These are phyloP conservation scores for Lentinula guzmanii DNA, from an alignment of 768 basidiomycete species.

Conservation along the genomic window DNA sequence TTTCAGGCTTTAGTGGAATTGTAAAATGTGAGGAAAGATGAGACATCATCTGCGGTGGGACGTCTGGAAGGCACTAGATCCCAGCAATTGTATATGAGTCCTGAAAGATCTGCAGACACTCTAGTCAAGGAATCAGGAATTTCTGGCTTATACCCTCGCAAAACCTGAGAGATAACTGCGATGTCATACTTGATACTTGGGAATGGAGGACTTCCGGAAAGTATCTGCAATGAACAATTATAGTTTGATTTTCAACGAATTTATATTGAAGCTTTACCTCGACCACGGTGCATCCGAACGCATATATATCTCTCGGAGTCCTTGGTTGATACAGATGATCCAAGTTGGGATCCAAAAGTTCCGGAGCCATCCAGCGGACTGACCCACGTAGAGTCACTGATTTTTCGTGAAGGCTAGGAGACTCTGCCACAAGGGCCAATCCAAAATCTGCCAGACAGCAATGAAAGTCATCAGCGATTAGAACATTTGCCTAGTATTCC, in stretches of 20 bases:
- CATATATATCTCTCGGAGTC: slow-evolving; percentile 5
- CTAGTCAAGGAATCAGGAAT: background rate
- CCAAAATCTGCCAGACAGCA: slow-evolving; percentile 7
- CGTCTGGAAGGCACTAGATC: background rate
- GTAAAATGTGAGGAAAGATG: background rate
- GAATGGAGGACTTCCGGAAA: slow-evolving; percentile 2
- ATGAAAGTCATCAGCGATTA: background rate
- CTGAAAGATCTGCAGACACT: background rate
- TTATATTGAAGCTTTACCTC: background rate
- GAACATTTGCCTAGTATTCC: background rate
- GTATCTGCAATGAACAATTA: background rate
- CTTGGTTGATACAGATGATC: background rate
- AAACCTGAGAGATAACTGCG: background rate
- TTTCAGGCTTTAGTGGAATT: background rate
- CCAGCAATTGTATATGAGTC: background rate
- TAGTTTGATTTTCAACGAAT: background rate
- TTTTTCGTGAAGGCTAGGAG: background rate
- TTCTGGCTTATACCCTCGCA: background rate
- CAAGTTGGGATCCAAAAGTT: background rate
- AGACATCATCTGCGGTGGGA: background rate
- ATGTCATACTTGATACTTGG: slow-evolving; percentile 1
- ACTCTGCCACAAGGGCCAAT: background rate
- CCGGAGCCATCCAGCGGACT: slow-evolving; percentile 3
- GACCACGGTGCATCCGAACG: slow-evolving; percentile 5
- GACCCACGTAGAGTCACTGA: background rate